phyloP scores from a whole-genome alignment of 148 eudicot species.

The Mesembryanthemum crystallinum region DNA sequence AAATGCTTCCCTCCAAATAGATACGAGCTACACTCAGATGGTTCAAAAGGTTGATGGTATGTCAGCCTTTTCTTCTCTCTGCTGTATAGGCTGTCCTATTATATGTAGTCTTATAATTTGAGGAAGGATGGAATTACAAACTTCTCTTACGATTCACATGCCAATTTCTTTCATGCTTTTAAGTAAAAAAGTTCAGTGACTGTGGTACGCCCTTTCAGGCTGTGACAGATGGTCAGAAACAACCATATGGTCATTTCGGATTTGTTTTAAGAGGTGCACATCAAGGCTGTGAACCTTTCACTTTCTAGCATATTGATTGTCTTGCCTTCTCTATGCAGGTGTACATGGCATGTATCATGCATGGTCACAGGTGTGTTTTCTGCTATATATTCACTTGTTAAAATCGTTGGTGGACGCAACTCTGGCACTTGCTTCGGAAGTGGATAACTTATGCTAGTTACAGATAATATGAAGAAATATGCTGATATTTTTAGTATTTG shows the following conservation, averaged over 20 bases:
- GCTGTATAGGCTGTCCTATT: no score
- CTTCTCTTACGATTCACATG: background rate
- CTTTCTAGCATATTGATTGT: conserved; percentile 18
- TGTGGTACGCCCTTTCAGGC: background rate
- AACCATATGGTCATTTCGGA: background rate
- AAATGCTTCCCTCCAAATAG: no score
- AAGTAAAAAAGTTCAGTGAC: background rate
- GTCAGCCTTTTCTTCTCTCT: no score
- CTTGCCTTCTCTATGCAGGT: conserved; percentile 52
- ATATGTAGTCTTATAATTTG: no score
- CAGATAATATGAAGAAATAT: background rate
- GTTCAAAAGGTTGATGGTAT: no score
- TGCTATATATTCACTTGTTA: background rate
- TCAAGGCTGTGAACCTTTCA: background rate
- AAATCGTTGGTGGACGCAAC: background rate
- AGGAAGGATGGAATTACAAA: no score
- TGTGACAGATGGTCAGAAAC: background rate
- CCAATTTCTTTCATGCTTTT: background rate
- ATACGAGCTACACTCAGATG: no score
- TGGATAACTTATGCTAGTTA: background rate
- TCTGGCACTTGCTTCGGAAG: background rate
- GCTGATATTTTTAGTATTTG: background rate
- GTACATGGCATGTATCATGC: conserved; percentile 84
- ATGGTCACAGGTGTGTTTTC: conserved; percentile 58
- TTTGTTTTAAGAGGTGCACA: background rate